These are phyloP conservation scores for Harringtonia aguacate DNA, from an alignment of 2,329 filamentous ascomycete genomes.

Conservation along the genomic window DNA sequence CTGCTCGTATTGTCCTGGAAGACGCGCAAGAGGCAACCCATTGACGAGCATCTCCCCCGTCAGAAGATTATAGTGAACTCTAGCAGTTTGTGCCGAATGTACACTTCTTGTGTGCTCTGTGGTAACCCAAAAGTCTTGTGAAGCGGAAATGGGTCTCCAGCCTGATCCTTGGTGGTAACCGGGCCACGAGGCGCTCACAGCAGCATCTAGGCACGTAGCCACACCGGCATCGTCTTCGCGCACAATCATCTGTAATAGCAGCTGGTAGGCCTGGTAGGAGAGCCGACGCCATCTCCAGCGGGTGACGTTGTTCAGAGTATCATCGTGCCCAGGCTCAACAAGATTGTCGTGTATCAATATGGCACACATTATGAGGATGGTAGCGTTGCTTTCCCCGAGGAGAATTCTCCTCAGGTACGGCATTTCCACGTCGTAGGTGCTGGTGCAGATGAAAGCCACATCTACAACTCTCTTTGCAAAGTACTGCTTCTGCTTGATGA, in stretches of 20 bases:
- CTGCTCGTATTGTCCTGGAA: slow-evolving; percentile 32
- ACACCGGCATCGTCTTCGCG: too few species aligned
- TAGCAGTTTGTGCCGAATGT: not conserved
- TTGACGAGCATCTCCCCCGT: slow-evolving; percentile 41
- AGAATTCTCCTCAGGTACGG: slow-evolving; percentile 19
- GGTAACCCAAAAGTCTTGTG: too few species aligned
- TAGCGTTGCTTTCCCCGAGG: not conserved
- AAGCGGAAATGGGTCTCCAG: too few species aligned
- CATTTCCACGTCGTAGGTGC: slow-evolving; percentile 33
- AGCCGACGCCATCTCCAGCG: slow-evolving; percentile 16
- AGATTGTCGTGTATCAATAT: too few species aligned
- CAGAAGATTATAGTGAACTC: slow-evolving; percentile 37
- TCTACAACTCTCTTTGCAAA: slow-evolving; percentile 21
- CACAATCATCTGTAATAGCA: slow-evolving; percentile 10
- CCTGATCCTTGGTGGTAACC: too few species aligned
- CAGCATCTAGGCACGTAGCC: too few species aligned
- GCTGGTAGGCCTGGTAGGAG: slow-evolving; percentile 10
- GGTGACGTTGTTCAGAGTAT: slow-evolving; percentile 3
- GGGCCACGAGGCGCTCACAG: too few species aligned
- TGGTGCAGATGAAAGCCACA: slow-evolving; percentile 28
- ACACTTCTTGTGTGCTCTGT: too few species aligned
- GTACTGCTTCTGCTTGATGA: slow-evolving; percentile 17
- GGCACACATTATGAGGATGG: too few species aligned
- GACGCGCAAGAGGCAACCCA: slow-evolving; percentile 33
- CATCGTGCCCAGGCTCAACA: not conserved